Evolutionary conservation across 2,329 filamentous ascomycete species (phyloP).

Genomic region (Diaporthe citriasiana): DNA sequence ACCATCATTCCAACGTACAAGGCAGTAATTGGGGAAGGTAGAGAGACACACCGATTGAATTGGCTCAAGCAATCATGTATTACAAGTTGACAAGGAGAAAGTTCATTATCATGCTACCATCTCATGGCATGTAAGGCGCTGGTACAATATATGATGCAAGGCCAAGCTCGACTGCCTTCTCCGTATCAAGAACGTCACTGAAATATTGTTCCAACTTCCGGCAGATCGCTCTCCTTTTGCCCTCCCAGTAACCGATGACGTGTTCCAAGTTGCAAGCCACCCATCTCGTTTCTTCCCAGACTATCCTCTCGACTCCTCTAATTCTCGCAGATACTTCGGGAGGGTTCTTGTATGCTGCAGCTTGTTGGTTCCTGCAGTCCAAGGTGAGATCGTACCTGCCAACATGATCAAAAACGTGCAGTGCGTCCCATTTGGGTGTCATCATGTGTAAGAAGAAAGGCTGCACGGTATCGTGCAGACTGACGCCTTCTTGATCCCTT

Average conservation of each 20-base stretch:
- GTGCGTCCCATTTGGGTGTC: constrained; percentile 18
- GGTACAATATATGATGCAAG: not conserved
- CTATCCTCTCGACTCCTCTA: constrained; percentile 15
- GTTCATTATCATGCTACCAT: not conserved
- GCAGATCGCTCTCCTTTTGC: constrained; percentile 8
- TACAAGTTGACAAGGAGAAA: not conserved
- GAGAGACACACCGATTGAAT: no score
- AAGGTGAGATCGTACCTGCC: constrained; percentile 14
- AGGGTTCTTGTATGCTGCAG: constrained; percentile 8
- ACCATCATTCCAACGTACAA: not conserved
- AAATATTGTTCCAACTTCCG: constrained; percentile 14
- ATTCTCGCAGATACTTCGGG: not conserved
- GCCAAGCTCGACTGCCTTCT: not conserved
- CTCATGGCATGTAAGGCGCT: not conserved
- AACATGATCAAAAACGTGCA: constrained; percentile 7
- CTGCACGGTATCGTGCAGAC: not conserved
- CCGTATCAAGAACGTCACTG: constrained; percentile 11
- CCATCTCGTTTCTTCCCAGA: constrained; percentile 19
- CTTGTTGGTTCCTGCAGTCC: not conserved
- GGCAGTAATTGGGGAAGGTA: not conserved
- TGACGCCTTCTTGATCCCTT: not conserved
- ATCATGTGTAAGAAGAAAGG: constrained; percentile 25
- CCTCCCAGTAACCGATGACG: constrained; percentile 2
- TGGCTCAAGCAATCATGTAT: no score
- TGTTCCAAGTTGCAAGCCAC: constrained; percentile 22